Percentiles rank a stretch among this genome's conserved stretches.
Conservation (phyloP, 768 basidiomycete genomes). For the Daedalea quercina region DNA sequence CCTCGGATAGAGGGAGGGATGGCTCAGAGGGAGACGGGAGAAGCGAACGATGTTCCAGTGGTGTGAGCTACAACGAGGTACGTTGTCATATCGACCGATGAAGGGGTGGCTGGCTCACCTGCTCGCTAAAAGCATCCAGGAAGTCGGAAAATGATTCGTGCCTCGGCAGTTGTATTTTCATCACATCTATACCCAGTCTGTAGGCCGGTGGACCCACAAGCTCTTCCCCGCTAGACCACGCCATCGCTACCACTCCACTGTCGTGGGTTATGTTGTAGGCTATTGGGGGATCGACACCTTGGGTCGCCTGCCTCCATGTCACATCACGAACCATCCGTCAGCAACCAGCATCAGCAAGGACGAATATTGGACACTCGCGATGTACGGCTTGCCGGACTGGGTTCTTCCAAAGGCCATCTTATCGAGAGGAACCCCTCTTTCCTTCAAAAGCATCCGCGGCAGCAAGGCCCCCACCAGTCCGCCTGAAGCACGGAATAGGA, state of each 20-base stretch:
- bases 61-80: constrained; percentile 30
- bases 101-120: constrained; percentile 35
- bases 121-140: constrained; percentile 55
- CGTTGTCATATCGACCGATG: background rate
- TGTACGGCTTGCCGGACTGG: constrained; percentile 67
- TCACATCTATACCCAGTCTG: constrained; percentile 70
- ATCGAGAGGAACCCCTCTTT: constrained; percentile 43
- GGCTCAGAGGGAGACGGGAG: constrained; percentile 24
- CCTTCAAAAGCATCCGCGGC: constrained; percentile 53
- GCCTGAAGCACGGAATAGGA: constrained; percentile 33
- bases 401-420: constrained; percentile 52
- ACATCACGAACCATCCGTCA: background rate
- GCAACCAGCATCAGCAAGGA: background rate
- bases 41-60: constrained; percentile 27
- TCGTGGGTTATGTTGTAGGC: constrained; percentile 84
- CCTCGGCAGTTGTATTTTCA: constrained; percentile 64
- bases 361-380: constrained; percentile 37
- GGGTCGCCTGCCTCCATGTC: constrained; percentile 8
- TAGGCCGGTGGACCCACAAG: constrained; percentile 45
- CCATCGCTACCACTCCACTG: constrained; percentile 65
- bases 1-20: constrained; percentile 39
- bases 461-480: constrained; percentile 74
- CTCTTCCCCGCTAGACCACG: constrained; percentile 31
- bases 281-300: constrained; percentile 29
- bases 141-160: constrained; percentile 54